A percentile compares a stretch with the other conserved stretches of the same genome.
These are phyloP conservation scores for Vitis riparia DNA, from an alignment of 164 flowering plant species.

Conservation along the genomic window DNA sequence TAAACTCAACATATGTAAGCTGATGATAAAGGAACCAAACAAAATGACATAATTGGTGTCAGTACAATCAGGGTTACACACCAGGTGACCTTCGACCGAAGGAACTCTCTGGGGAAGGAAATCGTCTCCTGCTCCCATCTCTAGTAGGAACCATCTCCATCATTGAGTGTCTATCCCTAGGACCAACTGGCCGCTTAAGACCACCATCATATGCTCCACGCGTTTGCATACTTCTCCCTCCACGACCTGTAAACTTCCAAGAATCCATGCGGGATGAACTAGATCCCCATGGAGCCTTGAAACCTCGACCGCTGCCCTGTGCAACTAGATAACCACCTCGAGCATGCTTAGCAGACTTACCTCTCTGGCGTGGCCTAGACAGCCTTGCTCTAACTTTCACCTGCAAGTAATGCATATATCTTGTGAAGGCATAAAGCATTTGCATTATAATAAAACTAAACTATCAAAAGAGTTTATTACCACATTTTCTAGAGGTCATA, in stretches of 20 bases:
- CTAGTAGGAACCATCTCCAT: slow-evolving; percentile 15
- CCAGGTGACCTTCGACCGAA: slow-evolving; percentile 21
- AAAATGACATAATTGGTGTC: not conserved
- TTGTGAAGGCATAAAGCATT: not conserved
- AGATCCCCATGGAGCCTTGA: slow-evolving; percentile 16
- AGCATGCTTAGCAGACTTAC: slow-evolving; percentile 17
- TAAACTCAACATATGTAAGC: not conserved
- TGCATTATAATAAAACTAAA: no score
- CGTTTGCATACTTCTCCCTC: slow-evolving; percentile 18
- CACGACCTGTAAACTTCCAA: slow-evolving; percentile 21
- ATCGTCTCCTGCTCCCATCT: slow-evolving; percentile 14
- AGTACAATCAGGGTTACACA: slow-evolving; percentile 10
- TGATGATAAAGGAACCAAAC: not conserved
- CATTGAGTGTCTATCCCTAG: slow-evolving; percentile 14
- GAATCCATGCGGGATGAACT: slow-evolving; percentile 13
- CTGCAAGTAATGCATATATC: slow-evolving; percentile 4
- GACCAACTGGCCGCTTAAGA: slow-evolving; percentile 16
- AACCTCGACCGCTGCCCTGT: slow-evolving; percentile 12
- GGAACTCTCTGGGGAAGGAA: slow-evolving; percentile 20
- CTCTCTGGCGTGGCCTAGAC: slow-evolving; percentile 30
- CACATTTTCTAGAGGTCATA: no score
- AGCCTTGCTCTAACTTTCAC: slow-evolving; percentile 29
- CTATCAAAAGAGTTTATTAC: no score
- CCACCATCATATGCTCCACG: slow-evolving; percentile 17
- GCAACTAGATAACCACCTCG: slow-evolving; percentile 20